Evolutionary conservation across 805 yeast genomes (phyloP).

Genomic region (Millerozyma acaciae): DNA sequence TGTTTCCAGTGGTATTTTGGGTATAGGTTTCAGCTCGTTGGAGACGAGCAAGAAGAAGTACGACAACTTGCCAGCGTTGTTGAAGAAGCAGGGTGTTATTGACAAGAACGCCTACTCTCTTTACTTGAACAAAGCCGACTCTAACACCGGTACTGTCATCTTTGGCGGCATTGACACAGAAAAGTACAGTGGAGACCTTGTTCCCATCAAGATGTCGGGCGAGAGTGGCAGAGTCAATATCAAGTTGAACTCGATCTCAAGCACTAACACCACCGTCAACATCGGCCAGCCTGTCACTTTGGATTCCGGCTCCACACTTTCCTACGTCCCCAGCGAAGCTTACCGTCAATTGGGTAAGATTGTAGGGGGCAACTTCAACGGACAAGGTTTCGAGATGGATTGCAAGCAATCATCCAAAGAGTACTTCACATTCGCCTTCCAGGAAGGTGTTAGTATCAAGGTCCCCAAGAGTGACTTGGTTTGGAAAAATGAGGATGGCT

Average conservation of each 20-base stretch:
- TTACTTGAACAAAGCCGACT: slow-evolving; percentile 11
- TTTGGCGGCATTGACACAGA: slow-evolving; percentile 12
- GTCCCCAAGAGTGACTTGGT: slow-evolving; percentile 13
- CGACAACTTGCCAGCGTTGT: slow-evolving; percentile 24
- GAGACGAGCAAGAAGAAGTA: slow-evolving; percentile 13
- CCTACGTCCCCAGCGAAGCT: slow-evolving; percentile 35
- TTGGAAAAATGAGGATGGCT: background rate
- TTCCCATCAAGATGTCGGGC: background rate
- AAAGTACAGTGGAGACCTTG: slow-evolving; percentile 9
- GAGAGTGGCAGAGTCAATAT: background rate
- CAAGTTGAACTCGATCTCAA: background rate
- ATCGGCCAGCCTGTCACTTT: slow-evolving; percentile 13
- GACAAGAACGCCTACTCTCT: slow-evolving; percentile 23
- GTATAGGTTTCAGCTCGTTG: slow-evolving; percentile 12
- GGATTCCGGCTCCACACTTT: slow-evolving; percentile 24
- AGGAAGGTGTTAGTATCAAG: slow-evolving; percentile 19
- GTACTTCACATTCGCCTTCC: slow-evolving; percentile 32
- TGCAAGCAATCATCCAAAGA: slow-evolving; percentile 30
- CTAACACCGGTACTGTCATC: slow-evolving; percentile 7
- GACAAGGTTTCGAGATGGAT: slow-evolving; percentile 39
- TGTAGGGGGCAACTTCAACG: slow-evolving; percentile 14
- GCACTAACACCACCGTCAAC: slow-evolving; percentile 4
- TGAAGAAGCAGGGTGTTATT: slow-evolving; percentile 21
- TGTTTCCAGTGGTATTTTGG: slow-evolving; percentile 14
- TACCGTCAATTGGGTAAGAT: slow-evolving; percentile 10